Evolutionary conservation across 257 asterid genomes (phyloP), one percentile per base, ranked within the genome.

Genomic region (Orobanche coerulescens): DNA sequence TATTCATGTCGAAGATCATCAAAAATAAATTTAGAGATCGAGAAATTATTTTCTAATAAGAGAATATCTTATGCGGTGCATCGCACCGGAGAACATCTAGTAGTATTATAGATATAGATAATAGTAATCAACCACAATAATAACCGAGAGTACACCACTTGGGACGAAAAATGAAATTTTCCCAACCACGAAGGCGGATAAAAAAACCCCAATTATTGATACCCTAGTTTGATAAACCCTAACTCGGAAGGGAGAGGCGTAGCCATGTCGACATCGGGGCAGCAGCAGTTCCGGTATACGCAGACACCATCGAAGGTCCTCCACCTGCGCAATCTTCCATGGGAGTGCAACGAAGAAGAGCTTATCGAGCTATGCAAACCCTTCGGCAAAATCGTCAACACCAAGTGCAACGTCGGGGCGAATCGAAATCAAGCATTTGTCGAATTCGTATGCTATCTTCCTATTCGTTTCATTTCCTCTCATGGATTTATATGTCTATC

Each of bases 231-330:
- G 49, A 53, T 48, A 68, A 68, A 60, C 65, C 82, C 71, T 51
- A 51, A 61, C n/a, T 60, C 30, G 64, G 63, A 26, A 53, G 60
- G 55, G 53, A 18, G 64, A 33, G 37, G 33, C 44, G 16, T 12
- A 42, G 49, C 74, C 72, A 88, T 85, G 96, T 79, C 96, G 66
- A 78, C 83, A 49, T 80, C 93, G 62, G 86, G 75, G 40, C 93
- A 79, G 75, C 79, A 72, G 54, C 96, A 88, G 76, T 85, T 88
- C 68, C 84, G 96, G 50, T 85, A 80, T 75, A 77, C 95, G 14
- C 95, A 83, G 71, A 85, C 95, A 31, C 95, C 96, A 5, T 88
- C 94, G 52, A 88, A 88, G 86, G 96, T 88, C 58, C 75, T 88
- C 47, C 96, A 88, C 78, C 81, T 88, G 47, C 85, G 96, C 58